Evolutionary conservation across 2,329 filamentous ascomycete genomes (phyloP).

Genomic region (Trichophaea hybrida): DNA sequence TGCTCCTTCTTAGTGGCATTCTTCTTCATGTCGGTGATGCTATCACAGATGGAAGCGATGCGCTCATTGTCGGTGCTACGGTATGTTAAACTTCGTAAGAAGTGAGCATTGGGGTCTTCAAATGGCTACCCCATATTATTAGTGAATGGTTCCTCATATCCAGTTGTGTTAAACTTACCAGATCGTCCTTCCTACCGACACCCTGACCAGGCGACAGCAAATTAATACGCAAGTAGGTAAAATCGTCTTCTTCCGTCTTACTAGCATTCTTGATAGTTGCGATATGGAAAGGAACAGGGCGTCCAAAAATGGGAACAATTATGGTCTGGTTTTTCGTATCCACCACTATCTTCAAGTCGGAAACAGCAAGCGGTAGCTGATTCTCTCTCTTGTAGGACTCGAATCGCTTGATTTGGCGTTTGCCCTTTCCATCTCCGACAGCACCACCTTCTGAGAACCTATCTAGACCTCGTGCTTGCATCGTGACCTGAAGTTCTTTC

Average conservation of each 20-base stretch:
- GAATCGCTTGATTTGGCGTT: conserved; percentile 98
- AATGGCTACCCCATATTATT: conserved; percentile 52
- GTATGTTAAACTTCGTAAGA: conserved; percentile 89
- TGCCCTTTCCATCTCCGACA: conserved; percentile 69
- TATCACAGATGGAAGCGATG: conserved; percentile 77
- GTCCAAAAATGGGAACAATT: conserved; percentile 90
- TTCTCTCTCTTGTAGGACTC: conserved; percentile 98
- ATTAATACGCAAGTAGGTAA: conserved; percentile 88
- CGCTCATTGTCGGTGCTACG: conserved; percentile 77
- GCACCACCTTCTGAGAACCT: conserved; percentile 61
- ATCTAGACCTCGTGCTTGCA: conserved; percentile 73
- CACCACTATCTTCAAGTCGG: conserved; percentile 77
- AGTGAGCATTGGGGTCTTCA: conserved; percentile 89
- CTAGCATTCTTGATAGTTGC: conserved; percentile 97
- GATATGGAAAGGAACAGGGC: conserved; percentile 95
- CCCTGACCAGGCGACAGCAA: conserved; percentile 94
- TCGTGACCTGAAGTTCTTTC: conserved; percentile 73
- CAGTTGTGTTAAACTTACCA: conserved; percentile 14
- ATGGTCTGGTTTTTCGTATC: conserved; percentile 82
- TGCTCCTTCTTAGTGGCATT: conserved; percentile 83
- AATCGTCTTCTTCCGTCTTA: conserved; percentile 91
- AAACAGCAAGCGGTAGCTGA: conserved; percentile 68
- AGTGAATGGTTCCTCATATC: conserved; percentile 2
- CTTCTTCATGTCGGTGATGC: conserved; percentile 94
- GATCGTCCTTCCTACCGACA: conserved; percentile 86